Evolutionary conservation across 352 stramenopile genomes (phyloP).

Genomic region (Nothophytophthora sp.): DNA sequence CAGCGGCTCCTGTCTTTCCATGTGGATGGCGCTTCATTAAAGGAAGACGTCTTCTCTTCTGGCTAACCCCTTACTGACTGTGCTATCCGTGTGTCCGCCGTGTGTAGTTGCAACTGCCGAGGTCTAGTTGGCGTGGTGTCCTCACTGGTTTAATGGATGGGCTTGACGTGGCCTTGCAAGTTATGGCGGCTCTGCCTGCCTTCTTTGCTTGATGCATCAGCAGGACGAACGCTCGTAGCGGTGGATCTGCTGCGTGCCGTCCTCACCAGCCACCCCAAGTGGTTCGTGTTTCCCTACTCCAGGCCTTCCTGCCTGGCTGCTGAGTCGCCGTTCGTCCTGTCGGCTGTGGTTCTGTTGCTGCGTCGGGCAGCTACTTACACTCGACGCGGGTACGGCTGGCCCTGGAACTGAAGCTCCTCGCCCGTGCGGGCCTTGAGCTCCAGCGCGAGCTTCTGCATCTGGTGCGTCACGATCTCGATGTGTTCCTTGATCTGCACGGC

Average conservation of each 20-base stretch:
- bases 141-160: no score
- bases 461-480: conserved; percentile 46
- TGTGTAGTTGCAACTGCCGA: no score
- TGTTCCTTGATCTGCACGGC: conserved; percentile 38
- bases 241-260: conserved; percentile 80
- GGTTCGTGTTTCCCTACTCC: neutral
- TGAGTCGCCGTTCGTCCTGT: no score
- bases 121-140: no score
- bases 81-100: no score
- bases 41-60: neutral
- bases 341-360: neutral
- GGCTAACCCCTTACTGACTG: no score
- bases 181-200: no score
- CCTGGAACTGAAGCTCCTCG: conserved; percentile 70
- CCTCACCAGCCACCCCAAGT: neutral
- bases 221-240: conserved; percentile 54
- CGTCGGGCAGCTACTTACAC: neutral
- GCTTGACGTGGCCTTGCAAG: no score
- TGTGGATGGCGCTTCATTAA: conserved; percentile 25
- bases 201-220: no score
- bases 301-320: no score
- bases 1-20: no score
- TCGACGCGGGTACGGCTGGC: conserved; percentile 39
- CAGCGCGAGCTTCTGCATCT: conserved; percentile 36
- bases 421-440: conserved; percentile 52